A percentile compares a stretch with the other conserved stretches of the same genome.
These are phyloP conservation scores for Lipomyces japonicus DNA, from an alignment of 805 yeast species.

Conservation along the genomic window DNA sequence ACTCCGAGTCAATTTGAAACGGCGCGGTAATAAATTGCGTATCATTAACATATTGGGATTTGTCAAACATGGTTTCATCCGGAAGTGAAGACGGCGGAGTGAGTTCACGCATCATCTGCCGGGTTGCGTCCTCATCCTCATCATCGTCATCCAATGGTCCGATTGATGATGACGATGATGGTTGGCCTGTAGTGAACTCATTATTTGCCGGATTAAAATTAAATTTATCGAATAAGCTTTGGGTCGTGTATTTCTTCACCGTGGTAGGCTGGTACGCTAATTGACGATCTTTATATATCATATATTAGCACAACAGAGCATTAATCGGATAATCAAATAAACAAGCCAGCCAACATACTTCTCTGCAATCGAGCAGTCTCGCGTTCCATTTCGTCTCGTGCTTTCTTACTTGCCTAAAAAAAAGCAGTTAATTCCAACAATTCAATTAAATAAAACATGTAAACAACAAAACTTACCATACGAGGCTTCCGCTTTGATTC, in stretches of 20 bases:
- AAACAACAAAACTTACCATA: not conserved
- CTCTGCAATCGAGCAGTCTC: slow-evolving; percentile 26
- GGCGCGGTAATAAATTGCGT: not conserved
- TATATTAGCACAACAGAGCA: not conserved
- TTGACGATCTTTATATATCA: slow-evolving; percentile 11
- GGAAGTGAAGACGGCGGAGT: slow-evolving; percentile 1
- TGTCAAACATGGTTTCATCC: not conserved
- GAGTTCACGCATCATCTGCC: no score
- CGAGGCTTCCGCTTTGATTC: not conserved
- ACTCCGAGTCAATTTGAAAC: not conserved
- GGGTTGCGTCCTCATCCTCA: not conserved
- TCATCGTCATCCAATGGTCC: not conserved
- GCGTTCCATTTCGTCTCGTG: slow-evolving; percentile 22
- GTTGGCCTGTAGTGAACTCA: not conserved
- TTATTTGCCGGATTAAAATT: slow-evolving; percentile 5
- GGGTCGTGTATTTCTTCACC: slow-evolving; percentile 8
- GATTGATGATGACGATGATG: not conserved
- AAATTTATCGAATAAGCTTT: slow-evolving; percentile 16
- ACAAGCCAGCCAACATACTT: slow-evolving; percentile 2
- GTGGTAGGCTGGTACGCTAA: slow-evolving; percentile 17
- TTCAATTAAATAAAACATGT: not conserved
- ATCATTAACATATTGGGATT: not conserved
- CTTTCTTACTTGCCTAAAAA: slow-evolving; percentile 23
- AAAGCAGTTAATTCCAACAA: not conserved
- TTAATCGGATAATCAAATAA: not conserved